Evolutionary conservation across 2,329 filamentous ascomycete species (phyloP).

Genomic region (Trichophyton simii): DNA sequence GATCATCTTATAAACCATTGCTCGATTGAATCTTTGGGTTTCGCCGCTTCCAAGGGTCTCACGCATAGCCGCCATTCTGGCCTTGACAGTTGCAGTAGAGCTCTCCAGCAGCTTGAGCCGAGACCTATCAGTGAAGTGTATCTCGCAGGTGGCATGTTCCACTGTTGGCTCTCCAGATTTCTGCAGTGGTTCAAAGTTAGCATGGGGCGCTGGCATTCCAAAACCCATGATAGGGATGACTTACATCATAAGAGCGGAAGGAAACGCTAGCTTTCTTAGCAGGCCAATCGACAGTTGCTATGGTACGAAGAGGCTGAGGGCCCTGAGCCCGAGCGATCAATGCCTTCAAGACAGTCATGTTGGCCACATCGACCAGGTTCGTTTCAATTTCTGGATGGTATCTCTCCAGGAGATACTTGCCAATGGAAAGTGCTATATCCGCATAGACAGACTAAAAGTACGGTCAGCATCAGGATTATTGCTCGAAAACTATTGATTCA

Average conservation of each 20-base stretch:
- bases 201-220: background rate
- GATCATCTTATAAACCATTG: slow-evolving; percentile 29
- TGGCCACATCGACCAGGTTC: slow-evolving; percentile 5
- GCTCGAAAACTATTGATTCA: background rate
- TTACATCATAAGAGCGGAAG: slow-evolving; percentile 3
- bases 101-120: slow-evolving; percentile 19
- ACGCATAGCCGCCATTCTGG: slow-evolving; percentile 16
- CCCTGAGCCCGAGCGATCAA: slow-evolving; percentile 6
- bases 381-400: background rate
- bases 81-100: background rate
- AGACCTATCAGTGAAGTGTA: slow-evolving; percentile 2
- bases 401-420: slow-evolving; percentile 3
- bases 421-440: slow-evolving; percentile 9
- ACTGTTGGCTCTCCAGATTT: background rate
- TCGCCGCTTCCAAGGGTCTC: slow-evolving; percentile 19
- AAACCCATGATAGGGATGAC: background rate
- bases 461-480: background rate
- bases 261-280: background rate
- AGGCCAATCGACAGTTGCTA: slow-evolving; percentile 5
- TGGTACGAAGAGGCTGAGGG: slow-evolving; percentile 1
- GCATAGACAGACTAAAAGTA: slow-evolving; percentile 12
- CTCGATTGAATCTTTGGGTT: slow-evolving; percentile 22
- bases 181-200: background rate
- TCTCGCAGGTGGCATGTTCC: slow-evolving; percentile 5
- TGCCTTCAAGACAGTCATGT: slow-evolving; percentile 8